Evolutionary conservation across 2,329 filamentous ascomycete genomes (phyloP).

Genomic region (Aspergillus sp.): DNA sequence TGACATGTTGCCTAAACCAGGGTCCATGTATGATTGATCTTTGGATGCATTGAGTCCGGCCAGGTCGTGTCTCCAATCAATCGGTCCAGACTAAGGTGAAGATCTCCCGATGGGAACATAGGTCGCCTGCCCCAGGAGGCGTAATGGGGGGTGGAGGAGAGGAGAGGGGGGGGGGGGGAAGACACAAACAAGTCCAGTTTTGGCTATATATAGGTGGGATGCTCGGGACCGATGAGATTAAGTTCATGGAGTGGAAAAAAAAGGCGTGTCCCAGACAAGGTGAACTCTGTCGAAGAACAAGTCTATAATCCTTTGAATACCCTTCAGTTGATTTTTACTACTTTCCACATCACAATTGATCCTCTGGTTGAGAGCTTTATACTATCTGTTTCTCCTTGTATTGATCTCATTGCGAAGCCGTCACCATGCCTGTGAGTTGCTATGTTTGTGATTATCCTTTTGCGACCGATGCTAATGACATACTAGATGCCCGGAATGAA

Average conservation of each 20-base stretch:
- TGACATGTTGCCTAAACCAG: slow-evolving; percentile 26
- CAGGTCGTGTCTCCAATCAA: slow-evolving; percentile 22
- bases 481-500: slow-evolving; percentile 48
- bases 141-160: too few relatives aligned
- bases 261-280: slow-evolving; percentile 4
- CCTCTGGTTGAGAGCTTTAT: too few relatives aligned
- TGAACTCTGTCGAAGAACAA: slow-evolving; percentile 13
- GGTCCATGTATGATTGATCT: slow-evolving; percentile 18
- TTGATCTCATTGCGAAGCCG: neutral
- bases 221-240: slow-evolving; percentile 14
- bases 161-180: too few relatives aligned
- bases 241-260: slow-evolving; percentile 17
- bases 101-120: slow-evolving; percentile 26
- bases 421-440: slow-evolving; percentile 13
- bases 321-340: neutral
- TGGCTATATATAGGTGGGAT: slow-evolving; percentile 23
- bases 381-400: too few relatives aligned
- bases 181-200: too few relatives aligned
- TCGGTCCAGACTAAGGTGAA: slow-evolving; percentile 25
- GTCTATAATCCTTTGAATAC: slow-evolving; percentile 1
- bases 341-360: too few relatives aligned
- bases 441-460: neutral
- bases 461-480: neutral
- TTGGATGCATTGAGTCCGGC: slow-evolving; percentile 25
- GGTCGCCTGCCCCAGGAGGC: slow-evolving; percentile 5